Conservation (phyloP, 306 rosid species). For the Begonia peltatifolia region DNA sequence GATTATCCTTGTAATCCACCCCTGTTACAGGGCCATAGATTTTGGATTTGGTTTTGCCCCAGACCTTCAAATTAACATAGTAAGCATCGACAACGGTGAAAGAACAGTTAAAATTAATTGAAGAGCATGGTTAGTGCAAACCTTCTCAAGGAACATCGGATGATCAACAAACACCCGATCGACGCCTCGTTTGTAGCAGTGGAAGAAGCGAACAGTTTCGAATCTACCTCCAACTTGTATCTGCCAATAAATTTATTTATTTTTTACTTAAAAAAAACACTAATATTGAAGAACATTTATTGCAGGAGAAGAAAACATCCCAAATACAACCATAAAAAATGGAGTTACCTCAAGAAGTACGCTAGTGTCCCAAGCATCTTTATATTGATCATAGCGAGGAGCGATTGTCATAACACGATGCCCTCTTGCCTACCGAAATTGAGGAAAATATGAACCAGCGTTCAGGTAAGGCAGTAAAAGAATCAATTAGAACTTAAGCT, state of each 20-base stretch:
- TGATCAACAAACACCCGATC: conserved; percentile 75
- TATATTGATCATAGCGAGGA: conserved; percentile 76
- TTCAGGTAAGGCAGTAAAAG: too few relatives aligned
- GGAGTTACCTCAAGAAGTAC: conserved; percentile 34
- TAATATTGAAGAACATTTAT: too few relatives aligned
- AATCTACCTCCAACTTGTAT: conserved; percentile 32
- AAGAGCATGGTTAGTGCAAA: conserved; percentile 12
- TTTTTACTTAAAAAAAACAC: neutral
- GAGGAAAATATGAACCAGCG: too few relatives aligned
- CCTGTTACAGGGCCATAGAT: conserved; percentile 54
- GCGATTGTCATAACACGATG: conserved; percentile 64
- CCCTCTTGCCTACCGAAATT: conserved; percentile 36
- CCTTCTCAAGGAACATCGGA: conserved; percentile 58
- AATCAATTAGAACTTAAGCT: too few relatives aligned
- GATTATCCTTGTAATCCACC: conserved; percentile 53
- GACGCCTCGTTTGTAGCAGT: conserved; percentile 67
- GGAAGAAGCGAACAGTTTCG: conserved; percentile 58
- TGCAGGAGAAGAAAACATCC: too few relatives aligned
- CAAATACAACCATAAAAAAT: neutral
- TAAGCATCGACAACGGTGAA: neutral
- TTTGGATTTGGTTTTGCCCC: conserved; percentile 69
- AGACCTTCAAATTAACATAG: conserved; percentile 35
- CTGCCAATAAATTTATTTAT: conserved; percentile 12
- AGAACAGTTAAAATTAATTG: too few relatives aligned
- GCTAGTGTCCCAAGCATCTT: conserved; percentile 73